Base-by-base conservation (phyloP, 2,329 filamentous ascomycete genomes). In the Metarhizium guizhouense region DNA sequence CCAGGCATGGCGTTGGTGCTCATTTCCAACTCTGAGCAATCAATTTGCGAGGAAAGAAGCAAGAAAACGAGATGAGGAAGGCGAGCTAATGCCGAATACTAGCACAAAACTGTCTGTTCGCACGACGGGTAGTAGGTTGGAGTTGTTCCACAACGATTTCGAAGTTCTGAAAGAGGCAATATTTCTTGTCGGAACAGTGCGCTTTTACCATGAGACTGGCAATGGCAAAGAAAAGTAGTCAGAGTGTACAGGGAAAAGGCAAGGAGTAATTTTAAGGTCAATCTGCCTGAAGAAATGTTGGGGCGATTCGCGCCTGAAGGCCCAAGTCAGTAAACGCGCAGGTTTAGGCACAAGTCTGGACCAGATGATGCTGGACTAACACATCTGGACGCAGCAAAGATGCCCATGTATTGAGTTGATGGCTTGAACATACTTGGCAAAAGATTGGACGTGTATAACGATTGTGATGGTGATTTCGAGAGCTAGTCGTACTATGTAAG, bases 231-330 rank as follows among this genome's bases (percentile, higher is more conserved):
- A 25, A 25, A 25, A 25, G 25, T 25, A 25, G 25, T 25, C 25
- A 25, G 25, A 25, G 25, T 25, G 25, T 25, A 25, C 25, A 25
- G 25, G 25, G 25, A 25, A 25, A 25, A 25, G 25, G 25, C 25
- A 25, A 25, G 25, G 25, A 25, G 25, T 25, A 25, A 4, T 25
- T 25, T 11, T 34, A 34, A 6, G 20, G 45, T n/a, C 20, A 29
- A 48, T 29, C 20, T 30, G 48, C 48, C 55, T 49, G 20, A 18
- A 49, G 13, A 49, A 18, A 18, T 13, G n/a, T 52, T 36, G 53
- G 38, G 55, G 47, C 14, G 34, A 47, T 57, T 54, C 51, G 52
- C 55, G 55, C 55, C 52, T 54, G 34, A 57, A 51, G 36, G 55
- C 55, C 55, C 42, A 43, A 48, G 53, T 47, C n/a, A 48, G 34